Conservation (phyloP, 192 early-diverging fungal species). For the Allomyces macrogynus region DNA sequence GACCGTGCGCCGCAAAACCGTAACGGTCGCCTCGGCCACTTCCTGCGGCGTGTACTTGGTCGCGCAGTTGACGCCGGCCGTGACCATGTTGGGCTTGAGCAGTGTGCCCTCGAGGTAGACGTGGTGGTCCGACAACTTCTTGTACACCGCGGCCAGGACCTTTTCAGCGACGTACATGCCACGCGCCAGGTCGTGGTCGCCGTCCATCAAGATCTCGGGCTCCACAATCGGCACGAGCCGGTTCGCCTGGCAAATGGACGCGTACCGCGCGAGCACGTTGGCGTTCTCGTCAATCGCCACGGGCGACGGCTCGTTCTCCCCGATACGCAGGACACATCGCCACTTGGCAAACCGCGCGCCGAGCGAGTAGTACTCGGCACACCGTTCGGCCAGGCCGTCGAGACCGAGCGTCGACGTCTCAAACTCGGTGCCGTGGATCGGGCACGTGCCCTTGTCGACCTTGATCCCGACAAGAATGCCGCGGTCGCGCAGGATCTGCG, state of each 20-base stretch:
- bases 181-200: conserved; percentile 17
- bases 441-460: conserved; percentile 19
- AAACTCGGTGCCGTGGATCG: conserved; percentile 14
- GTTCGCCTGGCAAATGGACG: conserved; percentile 18
- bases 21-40: conserved; percentile 17
- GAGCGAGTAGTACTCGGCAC: conserved; percentile 17
- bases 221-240: conserved; percentile 23
- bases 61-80: conserved; percentile 16
- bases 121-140: conserved; percentile 15
- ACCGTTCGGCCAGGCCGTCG: conserved; percentile 16
- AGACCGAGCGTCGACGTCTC: conserved; percentile 21
- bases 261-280: conserved; percentile 21
- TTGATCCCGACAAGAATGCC: conserved; percentile 22
- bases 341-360: conserved; percentile 25
- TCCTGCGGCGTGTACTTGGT: conserved; percentile 17
- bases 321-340: conserved; percentile 19
- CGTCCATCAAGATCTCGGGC: conserved; percentile 25
- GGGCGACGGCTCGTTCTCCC: conserved; percentile 8
- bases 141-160: conserved; percentile 16
- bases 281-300: conserved; percentile 18
- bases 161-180: conserved; percentile 15
- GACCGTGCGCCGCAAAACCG: conserved; percentile 17
- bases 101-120: conserved; percentile 21
- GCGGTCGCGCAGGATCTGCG: conserved; percentile 11
- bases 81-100: conserved; percentile 23